These are phyloP conservation scores for Nitzschia palea DNA, from an alignment of 108 stramenopile genomes.

Conservation along the genomic window DNA sequence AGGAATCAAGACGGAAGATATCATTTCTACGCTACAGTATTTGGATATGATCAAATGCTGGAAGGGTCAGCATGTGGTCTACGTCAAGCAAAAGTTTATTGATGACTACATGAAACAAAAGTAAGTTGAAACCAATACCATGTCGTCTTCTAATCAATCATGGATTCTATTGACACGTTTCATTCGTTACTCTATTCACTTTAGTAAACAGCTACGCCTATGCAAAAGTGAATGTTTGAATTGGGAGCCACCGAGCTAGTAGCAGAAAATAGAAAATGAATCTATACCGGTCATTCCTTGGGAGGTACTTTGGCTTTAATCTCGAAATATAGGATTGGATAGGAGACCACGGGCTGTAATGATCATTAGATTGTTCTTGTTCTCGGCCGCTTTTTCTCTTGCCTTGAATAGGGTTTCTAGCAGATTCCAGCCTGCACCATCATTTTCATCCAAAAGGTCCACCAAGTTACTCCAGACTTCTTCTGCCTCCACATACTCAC, in stretches of 20 bases:
- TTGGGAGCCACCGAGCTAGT: slow-evolving; percentile 51
- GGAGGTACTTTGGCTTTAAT: neutral
- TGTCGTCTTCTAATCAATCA: neutral
- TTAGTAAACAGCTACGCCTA: slow-evolving; percentile 64
- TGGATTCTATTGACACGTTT: neutral
- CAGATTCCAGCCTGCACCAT: slow-evolving; percentile 77
- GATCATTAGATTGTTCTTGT: slow-evolving; percentile 34
- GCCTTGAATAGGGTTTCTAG: slow-evolving; percentile 63
- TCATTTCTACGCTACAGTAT: slow-evolving; percentile 93
- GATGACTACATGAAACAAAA: slow-evolving; percentile 71
- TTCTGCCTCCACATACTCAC: slow-evolving; percentile 80
- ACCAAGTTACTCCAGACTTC: slow-evolving; percentile 75
- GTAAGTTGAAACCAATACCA: slow-evolving; percentile 36
- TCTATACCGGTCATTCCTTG: neutral
- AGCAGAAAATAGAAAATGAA: slow-evolving; percentile 7
- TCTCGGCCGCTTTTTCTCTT: slow-evolving; percentile 60
- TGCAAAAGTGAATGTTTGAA: slow-evolving; percentile 65
- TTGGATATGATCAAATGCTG: slow-evolving; percentile 95
- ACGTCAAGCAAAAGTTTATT: slow-evolving; percentile 77
- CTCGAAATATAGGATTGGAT: slow-evolving; percentile 60
- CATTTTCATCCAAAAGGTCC: slow-evolving; percentile 61
- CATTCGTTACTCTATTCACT: neutral
- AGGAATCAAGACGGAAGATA: slow-evolving; percentile 96
- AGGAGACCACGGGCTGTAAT: slow-evolving; percentile 53
- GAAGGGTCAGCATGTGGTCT: slow-evolving; percentile 98